phyloP scores from a whole-genome alignment of 495 filamentous ascomycete species.

The Mytilinidion resinicola region DNA sequence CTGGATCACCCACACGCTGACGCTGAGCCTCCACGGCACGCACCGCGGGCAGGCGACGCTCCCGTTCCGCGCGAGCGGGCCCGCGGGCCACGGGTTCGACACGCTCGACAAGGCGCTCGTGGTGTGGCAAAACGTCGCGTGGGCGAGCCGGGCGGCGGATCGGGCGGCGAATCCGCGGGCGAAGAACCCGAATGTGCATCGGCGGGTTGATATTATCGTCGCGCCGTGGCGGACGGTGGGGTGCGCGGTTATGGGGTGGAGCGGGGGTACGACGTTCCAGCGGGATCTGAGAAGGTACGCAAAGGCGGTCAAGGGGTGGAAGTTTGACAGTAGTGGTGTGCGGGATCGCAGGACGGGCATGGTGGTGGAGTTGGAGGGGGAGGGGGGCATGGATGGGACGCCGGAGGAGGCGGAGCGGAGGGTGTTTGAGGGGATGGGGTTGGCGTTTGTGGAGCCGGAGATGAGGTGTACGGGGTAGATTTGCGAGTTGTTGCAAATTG shows the following conservation, averaged over 20 bases:
- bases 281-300: constrained; percentile 76
- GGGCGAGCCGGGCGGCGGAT: constrained; percentile 38
- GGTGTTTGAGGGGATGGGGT: constrained; percentile 71
- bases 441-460: constrained; percentile 65
- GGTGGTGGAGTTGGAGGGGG: constrained; percentile 58
- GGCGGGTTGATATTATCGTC: constrained; percentile 90
- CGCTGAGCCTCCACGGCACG: constrained; percentile 57
- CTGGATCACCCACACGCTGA: constrained; percentile 79
- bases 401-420: constrained; percentile 65
- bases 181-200: constrained; percentile 68
- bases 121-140: constrained; percentile 81
- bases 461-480: constrained; percentile 69
- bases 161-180: constrained; percentile 31
- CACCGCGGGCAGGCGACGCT: constrained; percentile 65
- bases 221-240: constrained; percentile 82
- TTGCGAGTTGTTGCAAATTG: too few species aligned
- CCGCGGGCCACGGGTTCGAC: constrained; percentile 62
- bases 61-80: constrained; percentile 38
- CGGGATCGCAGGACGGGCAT: constrained; percentile 57
- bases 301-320: constrained; percentile 65
- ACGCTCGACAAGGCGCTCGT: constrained; percentile 85
- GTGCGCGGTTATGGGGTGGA: constrained; percentile 84
- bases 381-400: constrained; percentile 42
- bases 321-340: constrained; percentile 88
- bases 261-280: constrained; percentile 82